These are phyloP conservation scores for Termitomyces sp. DNA, from an alignment of 768 basidiomycete genomes.

Conservation along the genomic window DNA sequence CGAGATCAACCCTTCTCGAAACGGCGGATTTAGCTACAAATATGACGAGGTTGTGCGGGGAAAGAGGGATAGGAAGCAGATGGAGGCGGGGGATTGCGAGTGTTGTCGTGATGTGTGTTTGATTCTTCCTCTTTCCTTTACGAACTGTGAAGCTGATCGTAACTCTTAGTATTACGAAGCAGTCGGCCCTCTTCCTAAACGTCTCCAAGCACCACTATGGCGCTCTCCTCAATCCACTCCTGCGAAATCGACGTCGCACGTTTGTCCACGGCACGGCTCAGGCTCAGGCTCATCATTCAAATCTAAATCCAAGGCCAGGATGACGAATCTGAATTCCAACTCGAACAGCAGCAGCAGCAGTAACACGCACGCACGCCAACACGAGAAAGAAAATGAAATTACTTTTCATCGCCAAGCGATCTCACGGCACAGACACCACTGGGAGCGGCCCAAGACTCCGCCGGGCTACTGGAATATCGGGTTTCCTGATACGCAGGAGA, in stretches of 20 bases:
- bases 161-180: constrained; percentile 70
- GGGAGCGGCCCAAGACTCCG: constrained; percentile 70
- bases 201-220: constrained; percentile 71
- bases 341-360: background rate
- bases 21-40: constrained; percentile 60
- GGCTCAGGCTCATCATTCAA: constrained; percentile 4
- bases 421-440: constrained; percentile 68
- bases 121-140: background rate
- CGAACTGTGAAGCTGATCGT: background rate
- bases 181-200: constrained; percentile 64
- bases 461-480: constrained; percentile 90
- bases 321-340: background rate
- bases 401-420: constrained; percentile 63
- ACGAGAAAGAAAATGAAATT: constrained; percentile 24
- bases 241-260: constrained; percentile 10
- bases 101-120: constrained; percentile 67
- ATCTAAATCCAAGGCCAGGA: background rate
- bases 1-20: constrained; percentile 59
- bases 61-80: constrained; percentile 53
- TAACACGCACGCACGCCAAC: constrained; percentile 7
- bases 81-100: constrained; percentile 79
- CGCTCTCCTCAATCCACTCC: constrained; percentile 47
- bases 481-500: constrained; percentile 84
- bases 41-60: constrained; percentile 76
- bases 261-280: constrained; percentile 21